Evolutionary conservation across 129 eudicot species (phyloP), one percentile per base, ranked within the genome.

Genomic region (Deinandra increscens): DNA sequence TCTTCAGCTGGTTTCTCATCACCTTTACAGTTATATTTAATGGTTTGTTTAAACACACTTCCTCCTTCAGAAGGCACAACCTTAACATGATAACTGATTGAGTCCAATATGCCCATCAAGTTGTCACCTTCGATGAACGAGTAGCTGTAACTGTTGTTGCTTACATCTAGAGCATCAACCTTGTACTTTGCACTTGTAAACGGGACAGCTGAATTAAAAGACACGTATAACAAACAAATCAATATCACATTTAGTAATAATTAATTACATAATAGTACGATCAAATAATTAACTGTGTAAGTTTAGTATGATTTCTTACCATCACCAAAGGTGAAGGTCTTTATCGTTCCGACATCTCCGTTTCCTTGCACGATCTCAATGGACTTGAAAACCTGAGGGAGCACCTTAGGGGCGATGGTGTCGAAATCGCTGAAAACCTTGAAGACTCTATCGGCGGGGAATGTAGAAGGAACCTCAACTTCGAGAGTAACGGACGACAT

Each of bases 91-190:
- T 48, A 8, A 12, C 14, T 66, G 44, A 66, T n/a, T 2, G 71
- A 45, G 71, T 66, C 29, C 4, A 66, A 31, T 66, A 66, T 66
- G 23, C 71, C n/a, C n/a, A n/a, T n/a, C n/a, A n/a, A n/a, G n/a
- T n/a, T n/a, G n/a, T n/a, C n/a, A n/a, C n/a, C n/a, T n/a, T n/a
- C n/a, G n/a, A n/a, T n/a, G n/a, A n/a, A n/a, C n/a, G n/a, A n/a
- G n/a, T n/a, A n/a, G n/a, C 71, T 64, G 10, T 42, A 43, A 13
- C 69, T 64, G 6, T 9, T 9, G 54, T 64, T 64, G 38, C 54
- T 64, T 9, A 3, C 20, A 42, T 64, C 69, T 9, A 64, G 0
- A 2, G 69, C 36, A 19, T 64, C 53, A 17, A 17, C 33, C 19
- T 43, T 64, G 46, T 64, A 48, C 18, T 67, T 67, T 1, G 15